Base-by-base conservation (phyloP, 139 green algal species). In the Chloropicon primus region DNA sequence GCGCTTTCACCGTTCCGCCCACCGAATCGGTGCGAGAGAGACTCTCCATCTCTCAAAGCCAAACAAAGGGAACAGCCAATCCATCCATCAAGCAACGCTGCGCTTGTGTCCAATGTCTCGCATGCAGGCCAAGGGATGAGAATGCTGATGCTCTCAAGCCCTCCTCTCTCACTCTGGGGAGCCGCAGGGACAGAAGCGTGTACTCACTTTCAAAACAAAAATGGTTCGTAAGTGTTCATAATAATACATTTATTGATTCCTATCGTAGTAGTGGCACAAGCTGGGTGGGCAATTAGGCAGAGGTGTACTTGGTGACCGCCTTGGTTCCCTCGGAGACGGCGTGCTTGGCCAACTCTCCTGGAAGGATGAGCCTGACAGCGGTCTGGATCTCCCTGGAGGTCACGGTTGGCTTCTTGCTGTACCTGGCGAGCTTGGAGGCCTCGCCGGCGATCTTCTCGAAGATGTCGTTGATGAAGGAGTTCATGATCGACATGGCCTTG, bases 401-500 rank as follows among this genome's bases (percentile, higher is more conserved):
- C 75, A 96, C 84, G 54, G 91, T 96, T 53, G 91, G 91, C 90
- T 94, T 94, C 90, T 96, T 96, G 91, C 92, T 94, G 77, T 87
- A 85, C 76, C 86, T 83, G 29, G 79, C 73, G 54, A 93, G 82
- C 80, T 85, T 85, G 73, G 86, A 80, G 21, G 91, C 86, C 87
- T 95, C 88, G 54, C 84, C 87, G 73, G 90, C 92, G n/a, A 96
- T 93, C 87, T 95, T 96, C 83, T 96, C 92, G 80, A 97, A 97
- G 77, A 85, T 91, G 81, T 88, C 87, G 84, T 96, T 96, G 80
- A 96, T 94, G 89, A 97, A 97, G 2, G 89, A 94, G 90, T 97
- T 98, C 86, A 98, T 94, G 88, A 98, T 98, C 75, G 82, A 91
- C 90, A 98, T 98, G 71, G 93, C 93, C 91, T 97, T 97, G 85